A percentile compares a stretch with the other conserved stretches of the same genome.
Conservation (phyloP, 148 eudicot genomes). For the Bassia scoparia region DNA sequence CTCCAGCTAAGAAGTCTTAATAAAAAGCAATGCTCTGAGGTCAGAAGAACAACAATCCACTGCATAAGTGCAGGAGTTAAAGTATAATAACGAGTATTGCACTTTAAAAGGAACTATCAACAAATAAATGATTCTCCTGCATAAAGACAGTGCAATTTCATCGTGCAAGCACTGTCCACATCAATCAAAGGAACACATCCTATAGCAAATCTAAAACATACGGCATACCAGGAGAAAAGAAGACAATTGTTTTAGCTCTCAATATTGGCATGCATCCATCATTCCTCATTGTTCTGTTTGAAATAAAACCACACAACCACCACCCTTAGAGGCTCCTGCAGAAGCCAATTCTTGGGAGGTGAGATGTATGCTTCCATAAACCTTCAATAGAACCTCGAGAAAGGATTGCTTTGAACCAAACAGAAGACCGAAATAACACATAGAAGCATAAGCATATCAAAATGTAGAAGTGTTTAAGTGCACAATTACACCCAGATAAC, state of each 20-base stretch:
- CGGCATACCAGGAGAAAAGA: slow-evolving; percentile 8
- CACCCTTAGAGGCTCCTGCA: slow-evolving; percentile 20
- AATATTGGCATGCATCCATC: slow-evolving; percentile 12
- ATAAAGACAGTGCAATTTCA: background rate
- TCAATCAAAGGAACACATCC: background rate
- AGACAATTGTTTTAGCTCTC: slow-evolving; percentile 15
- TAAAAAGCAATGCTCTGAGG: background rate
- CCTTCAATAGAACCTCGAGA: slow-evolving; percentile 9
- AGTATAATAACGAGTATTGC: background rate
- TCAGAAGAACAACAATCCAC: background rate
- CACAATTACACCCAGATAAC: background rate
- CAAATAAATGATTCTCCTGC: background rate
- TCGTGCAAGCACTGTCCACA: background rate
- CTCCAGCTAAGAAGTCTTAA: background rate
- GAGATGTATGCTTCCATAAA: slow-evolving; percentile 1
- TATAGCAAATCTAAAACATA: slow-evolving; percentile 7
- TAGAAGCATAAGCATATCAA: background rate
- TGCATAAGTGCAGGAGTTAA: background rate
- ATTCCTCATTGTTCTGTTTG: slow-evolving; percentile 21
- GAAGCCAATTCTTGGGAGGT: slow-evolving; percentile 15
- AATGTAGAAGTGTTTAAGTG: background rate
- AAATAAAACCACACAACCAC: slow-evolving; percentile 19
- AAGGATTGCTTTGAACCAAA: background rate
- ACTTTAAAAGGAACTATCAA: background rate
- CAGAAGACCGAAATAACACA: background rate